phyloP scores from a whole-genome alignment of 2,329 filamentous ascomycete species.

The Fusarium sp. region DNA sequence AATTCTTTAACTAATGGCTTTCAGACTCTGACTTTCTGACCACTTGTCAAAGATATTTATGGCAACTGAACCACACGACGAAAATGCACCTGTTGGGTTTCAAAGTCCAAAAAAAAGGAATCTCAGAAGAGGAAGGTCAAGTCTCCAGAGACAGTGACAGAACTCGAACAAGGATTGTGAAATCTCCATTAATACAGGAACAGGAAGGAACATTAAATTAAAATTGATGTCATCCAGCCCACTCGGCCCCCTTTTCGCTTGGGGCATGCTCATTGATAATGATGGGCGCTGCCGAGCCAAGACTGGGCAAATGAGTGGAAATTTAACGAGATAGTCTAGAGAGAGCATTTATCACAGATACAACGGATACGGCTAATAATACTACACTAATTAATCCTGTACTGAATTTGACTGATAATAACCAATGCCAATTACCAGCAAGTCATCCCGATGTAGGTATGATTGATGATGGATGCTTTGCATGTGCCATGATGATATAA shows the following conservation, averaged over 20 bases:
- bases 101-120: background rate
- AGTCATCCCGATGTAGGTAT: background rate
- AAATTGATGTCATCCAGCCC: conserved; percentile 48
- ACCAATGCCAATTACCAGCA: background rate
- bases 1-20: background rate
- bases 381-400: no score
- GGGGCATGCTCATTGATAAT: conserved; percentile 34
- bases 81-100: background rate
- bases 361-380: no score
- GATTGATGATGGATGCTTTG: background rate
- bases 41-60: background rate
- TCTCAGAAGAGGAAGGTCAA: background rate
- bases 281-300: conserved; percentile 43
- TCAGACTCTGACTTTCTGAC: background rate
- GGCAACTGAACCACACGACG: conserved; percentile 5
- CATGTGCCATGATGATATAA: conserved; percentile 7
- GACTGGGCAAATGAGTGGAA: conserved; percentile 38
- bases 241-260: conserved; percentile 38
- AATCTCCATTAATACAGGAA: conserved; percentile 12
- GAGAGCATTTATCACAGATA: no score
- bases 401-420: conserved; percentile 2
- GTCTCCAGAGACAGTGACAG: background rate
- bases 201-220: conserved; percentile 39
- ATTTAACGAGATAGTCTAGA: conserved; percentile 25
- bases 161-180: conserved; percentile 6